These are phyloP conservation scores for Beauveria sp. DNA, from an alignment of 2,329 filamentous ascomycete species.

Conservation along the genomic window DNA sequence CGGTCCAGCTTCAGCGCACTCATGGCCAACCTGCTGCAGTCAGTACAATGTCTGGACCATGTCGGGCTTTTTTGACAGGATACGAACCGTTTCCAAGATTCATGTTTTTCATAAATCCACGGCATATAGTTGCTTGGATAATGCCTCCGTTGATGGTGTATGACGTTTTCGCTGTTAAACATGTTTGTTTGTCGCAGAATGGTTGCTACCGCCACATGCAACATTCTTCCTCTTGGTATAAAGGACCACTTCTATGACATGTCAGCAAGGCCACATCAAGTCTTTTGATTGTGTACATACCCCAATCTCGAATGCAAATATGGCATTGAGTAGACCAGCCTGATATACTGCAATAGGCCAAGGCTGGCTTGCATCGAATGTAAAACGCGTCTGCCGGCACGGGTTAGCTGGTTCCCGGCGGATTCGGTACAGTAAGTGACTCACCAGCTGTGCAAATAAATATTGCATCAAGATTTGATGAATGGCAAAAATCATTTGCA, in stretches of 20 bases:
- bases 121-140: slow-evolving; percentile 31
- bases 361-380: slow-evolving; percentile 6
- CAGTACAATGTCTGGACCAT: neutral
- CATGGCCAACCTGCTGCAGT: slow-evolving; percentile 23
- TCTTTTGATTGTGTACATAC: neutral
- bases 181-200: slow-evolving; percentile 28
- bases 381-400: slow-evolving; percentile 1
- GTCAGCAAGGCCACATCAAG: neutral
- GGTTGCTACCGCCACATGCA: slow-evolving; percentile 27
- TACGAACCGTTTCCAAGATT: slow-evolving; percentile 28
- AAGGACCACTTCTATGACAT: slow-evolving; percentile 21
- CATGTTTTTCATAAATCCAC: slow-evolving; percentile 22
- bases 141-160: slow-evolving; percentile 26
- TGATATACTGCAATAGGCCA: slow-evolving; percentile 7
- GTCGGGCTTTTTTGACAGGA: neutral
- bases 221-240: slow-evolving; percentile 23
- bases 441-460: slow-evolving; percentile 6
- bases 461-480: slow-evolving; percentile 9
- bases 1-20: slow-evolving; percentile 31
- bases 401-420: neutral
- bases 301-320: slow-evolving; percentile 8
- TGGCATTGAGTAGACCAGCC: slow-evolving; percentile 3
- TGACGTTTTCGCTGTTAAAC: slow-evolving; percentile 26
- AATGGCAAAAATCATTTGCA: slow-evolving; percentile 7
- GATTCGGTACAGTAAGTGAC: neutral